Conservation (phyloP, 106 monocot genomes). For the Ottelia alismoides region DNA sequence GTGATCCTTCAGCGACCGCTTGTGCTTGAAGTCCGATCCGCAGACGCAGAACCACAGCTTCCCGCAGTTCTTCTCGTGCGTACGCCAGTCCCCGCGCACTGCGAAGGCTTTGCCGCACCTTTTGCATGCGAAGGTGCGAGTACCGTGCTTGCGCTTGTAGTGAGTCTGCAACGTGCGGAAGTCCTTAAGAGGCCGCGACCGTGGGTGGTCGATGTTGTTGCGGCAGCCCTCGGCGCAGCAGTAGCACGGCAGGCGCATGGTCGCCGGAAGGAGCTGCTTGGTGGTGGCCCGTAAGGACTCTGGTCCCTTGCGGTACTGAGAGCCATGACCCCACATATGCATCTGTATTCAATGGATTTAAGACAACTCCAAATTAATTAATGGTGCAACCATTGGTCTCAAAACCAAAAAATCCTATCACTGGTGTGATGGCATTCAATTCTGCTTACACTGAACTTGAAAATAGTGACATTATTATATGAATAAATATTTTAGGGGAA, state of each 20-base stretch:
- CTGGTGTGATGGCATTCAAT: too few species aligned
- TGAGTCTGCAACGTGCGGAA: slow-evolving; percentile 43
- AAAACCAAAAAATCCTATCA: too few species aligned
- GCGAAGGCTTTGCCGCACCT: slow-evolving; percentile 21
- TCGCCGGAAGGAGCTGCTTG: slow-evolving; percentile 4
- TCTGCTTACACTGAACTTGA: too few species aligned
- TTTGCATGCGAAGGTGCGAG: slow-evolving; percentile 12
- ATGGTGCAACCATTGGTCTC: too few species aligned
- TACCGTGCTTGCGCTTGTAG: slow-evolving; percentile 46
- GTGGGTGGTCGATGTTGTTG: slow-evolving; percentile 19
- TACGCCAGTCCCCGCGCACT: slow-evolving; percentile 20
- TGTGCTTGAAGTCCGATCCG: slow-evolving; percentile 22
- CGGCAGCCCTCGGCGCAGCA: slow-evolving; percentile 19
- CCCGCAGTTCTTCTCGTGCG: slow-evolving; percentile 25
- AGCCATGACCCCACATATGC: slow-evolving; percentile 27
- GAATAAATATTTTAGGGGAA: too few species aligned
- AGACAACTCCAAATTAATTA: too few species aligned
- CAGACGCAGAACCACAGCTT: slow-evolving; percentile 19
- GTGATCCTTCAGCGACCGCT: slow-evolving; percentile 19
- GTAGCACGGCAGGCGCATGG: slow-evolving; percentile 19
- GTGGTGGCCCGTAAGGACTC: slow-evolving; percentile 14
- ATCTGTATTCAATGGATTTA: slow-evolving; percentile 4
- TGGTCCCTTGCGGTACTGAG: slow-evolving; percentile 20
- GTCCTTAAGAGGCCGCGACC: slow-evolving; percentile 31
- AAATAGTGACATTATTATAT: too few species aligned